Percentiles rank a stretch among this genome's conserved stretches.
phyloP scores from a whole-genome alignment of 2,329 filamentous ascomycete species.

The Fusarium sp. region DNA sequence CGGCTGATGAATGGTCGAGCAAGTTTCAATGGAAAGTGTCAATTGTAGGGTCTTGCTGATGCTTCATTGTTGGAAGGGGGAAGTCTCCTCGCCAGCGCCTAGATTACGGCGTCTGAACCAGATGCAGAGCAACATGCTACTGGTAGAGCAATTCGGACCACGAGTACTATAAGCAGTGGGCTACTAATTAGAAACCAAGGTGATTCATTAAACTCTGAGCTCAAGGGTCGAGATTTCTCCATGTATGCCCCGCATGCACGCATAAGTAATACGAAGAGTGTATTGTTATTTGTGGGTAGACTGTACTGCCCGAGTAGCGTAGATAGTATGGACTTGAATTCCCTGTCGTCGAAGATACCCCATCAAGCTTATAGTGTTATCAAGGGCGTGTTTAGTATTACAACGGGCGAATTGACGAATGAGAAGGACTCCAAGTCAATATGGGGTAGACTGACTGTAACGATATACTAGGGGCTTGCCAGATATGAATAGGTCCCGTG shows the following conservation, averaged over 20 bases:
- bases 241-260: slow-evolving; percentile 27
- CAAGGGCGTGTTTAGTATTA: slow-evolving; percentile 10
- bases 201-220: slow-evolving; percentile 36
- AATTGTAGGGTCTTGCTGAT: no score
- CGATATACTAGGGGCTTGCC: background rate
- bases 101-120: slow-evolving; percentile 37
- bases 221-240: slow-evolving; percentile 25
- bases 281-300: slow-evolving; percentile 21
- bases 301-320: slow-evolving; percentile 11
- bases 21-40: no score
- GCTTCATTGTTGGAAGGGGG: no score
- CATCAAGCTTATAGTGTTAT: slow-evolving; percentile 15
- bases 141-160: slow-evolving; percentile 38
- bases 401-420: background rate
- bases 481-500: background rate
- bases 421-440: background rate
- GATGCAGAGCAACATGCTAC: slow-evolving; percentile 17
- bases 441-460: background rate
- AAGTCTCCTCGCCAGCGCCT: no score
- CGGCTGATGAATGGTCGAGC: no score
- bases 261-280: slow-evolving; percentile 21
- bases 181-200: slow-evolving; percentile 33
- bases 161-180: slow-evolving; percentile 36
- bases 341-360: slow-evolving; percentile 11
- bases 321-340: slow-evolving; percentile 21